Evolutionary conservation across 305 asterid genomes (phyloP), one percentile per base, ranked within the genome.

Genomic region (Fraxinus baroniana): DNA sequence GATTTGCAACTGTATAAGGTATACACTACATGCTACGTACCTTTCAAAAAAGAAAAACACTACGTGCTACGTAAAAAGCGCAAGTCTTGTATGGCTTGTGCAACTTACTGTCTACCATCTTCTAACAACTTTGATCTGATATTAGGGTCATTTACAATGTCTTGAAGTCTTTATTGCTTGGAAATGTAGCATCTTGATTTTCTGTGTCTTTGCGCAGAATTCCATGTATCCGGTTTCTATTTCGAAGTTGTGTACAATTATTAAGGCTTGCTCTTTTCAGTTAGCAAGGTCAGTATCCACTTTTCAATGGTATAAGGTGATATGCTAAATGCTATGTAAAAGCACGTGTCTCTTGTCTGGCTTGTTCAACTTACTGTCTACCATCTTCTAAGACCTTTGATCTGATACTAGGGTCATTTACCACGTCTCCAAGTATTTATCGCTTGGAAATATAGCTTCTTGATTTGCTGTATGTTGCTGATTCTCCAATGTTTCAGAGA

Each of bases 211-310:
- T 32, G 74, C 32, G 41, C 22, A 13, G 44, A 70, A 32, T 8
- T 70, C 41, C 76, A 70, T 70, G 76, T 18, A 1, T 70, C 75
- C 3, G 41, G 76, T 70, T 22, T 70, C 37, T 32, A 70, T 70
- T 17, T 70, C 4, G 4, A 32, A 70, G 41, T 70, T 13, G 76
- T 66, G 36, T 66, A 26, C 74, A 26, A 66, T 66, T 66, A 66
- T 26, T 78, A 28, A 68, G 57, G 17, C 39, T 44, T 49, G 80
- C 66, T 72, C 75, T 1, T 46, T 79, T 72, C 66, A 79, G 52
- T 70, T 82, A 36, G 82, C 76, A 33, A 79, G 87, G 79, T 79
- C 77, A 28, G 20, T 86, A 80, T 15, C 77, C 80, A 84, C 74
- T 77, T 80, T 79, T 66, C 64, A 44, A 74, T 33, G 46, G 33